phyloP scores from a whole-genome alignment of 768 basidiomycete species.

The Boletus vermiculosoides region DNA sequence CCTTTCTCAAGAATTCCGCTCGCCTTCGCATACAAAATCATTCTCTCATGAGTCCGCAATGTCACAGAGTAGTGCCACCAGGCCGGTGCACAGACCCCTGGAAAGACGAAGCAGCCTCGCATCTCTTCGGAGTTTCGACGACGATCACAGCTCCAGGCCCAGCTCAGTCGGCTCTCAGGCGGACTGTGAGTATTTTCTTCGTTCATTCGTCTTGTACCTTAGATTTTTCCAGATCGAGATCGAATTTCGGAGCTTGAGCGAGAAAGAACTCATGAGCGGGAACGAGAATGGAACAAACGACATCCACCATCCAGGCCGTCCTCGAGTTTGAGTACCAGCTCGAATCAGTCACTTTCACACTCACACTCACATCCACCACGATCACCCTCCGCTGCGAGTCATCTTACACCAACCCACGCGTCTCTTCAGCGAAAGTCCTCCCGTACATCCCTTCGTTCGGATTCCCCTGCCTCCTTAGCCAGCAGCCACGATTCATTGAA shows the following conservation, averaged over 20 bases:
- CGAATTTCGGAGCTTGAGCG: slow-evolving; percentile 40
- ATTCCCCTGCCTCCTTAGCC: slow-evolving; percentile 43
- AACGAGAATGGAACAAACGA: slow-evolving; percentile 56
- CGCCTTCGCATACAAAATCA: slow-evolving; percentile 24
- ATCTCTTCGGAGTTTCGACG: slow-evolving; percentile 45
- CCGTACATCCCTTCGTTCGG: slow-evolving; percentile 34
- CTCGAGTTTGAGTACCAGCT: slow-evolving; percentile 42
- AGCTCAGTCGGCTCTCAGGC: slow-evolving; percentile 49
- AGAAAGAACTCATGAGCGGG: slow-evolving; percentile 48
- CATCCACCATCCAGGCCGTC: slow-evolving; percentile 40
- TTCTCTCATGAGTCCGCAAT: slow-evolving; percentile 16
- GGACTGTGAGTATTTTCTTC: slow-evolving; percentile 43
- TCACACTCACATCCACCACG: slow-evolving; percentile 39
- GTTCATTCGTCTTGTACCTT: neutral
- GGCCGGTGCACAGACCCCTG: slow-evolving; percentile 7
- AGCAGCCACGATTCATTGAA: slow-evolving; percentile 36
- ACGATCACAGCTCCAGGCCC: slow-evolving; percentile 39
- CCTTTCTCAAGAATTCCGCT: slow-evolving; percentile 30
- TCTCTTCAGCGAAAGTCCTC: slow-evolving; percentile 36
- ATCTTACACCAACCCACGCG: slow-evolving; percentile 32
- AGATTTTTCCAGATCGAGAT: slow-evolving; percentile 42
- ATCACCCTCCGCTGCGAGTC: slow-evolving; percentile 40
- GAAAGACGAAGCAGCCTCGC: slow-evolving; percentile 38
- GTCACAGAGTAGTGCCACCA: slow-evolving; percentile 9
- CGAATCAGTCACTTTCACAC: slow-evolving; percentile 33